Conservation (phyloP, 202 grass and related monocot genomes). For the Schoenoplectus tabernaemontani region DNA sequence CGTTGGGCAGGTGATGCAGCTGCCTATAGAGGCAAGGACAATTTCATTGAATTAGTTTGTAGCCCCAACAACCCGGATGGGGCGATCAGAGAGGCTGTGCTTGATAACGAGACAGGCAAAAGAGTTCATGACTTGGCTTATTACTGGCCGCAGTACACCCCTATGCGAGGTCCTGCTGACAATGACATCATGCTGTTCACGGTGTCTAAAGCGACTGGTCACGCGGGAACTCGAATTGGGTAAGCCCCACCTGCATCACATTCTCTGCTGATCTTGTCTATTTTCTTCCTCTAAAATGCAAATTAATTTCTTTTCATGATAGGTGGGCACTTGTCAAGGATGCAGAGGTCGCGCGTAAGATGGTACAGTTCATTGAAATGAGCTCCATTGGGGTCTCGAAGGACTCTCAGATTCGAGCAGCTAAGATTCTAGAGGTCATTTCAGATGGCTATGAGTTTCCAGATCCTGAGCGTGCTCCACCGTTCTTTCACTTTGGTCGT, state of each 20-base stretch:
- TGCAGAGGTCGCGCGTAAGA: slow-evolving; percentile 40
- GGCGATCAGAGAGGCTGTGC: neutral
- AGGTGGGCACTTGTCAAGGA: slow-evolving; percentile 84
- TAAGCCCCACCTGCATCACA: neutral
- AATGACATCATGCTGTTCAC: neutral
- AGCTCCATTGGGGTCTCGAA: slow-evolving; percentile 93
- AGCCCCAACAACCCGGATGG: neutral
- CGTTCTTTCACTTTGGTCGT: slow-evolving; percentile 57
- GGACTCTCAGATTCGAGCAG: slow-evolving; percentile 77
- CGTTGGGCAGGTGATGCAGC: neutral
- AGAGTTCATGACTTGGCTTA: neutral
- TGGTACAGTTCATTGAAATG: slow-evolving; percentile 89
- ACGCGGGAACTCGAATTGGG: neutral
- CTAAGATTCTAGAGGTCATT: slow-evolving; percentile 59
- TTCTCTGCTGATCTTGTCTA: neutral
- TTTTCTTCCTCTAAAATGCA: neutral
- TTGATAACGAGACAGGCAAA: neutral
- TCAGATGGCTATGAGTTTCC: slow-evolving; percentile 52
- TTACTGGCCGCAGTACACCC: neutral
- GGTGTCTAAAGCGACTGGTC: neutral
- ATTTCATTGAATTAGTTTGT: neutral
- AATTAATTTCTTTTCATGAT: slow-evolving; percentile 26
- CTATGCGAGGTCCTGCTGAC: neutral
- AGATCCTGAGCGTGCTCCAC: neutral
- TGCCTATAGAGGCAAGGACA: neutral